Evolutionary conservation across 1,284 basidiomycete species (phyloP).

Genomic region (Ustilago nuda): DNA sequence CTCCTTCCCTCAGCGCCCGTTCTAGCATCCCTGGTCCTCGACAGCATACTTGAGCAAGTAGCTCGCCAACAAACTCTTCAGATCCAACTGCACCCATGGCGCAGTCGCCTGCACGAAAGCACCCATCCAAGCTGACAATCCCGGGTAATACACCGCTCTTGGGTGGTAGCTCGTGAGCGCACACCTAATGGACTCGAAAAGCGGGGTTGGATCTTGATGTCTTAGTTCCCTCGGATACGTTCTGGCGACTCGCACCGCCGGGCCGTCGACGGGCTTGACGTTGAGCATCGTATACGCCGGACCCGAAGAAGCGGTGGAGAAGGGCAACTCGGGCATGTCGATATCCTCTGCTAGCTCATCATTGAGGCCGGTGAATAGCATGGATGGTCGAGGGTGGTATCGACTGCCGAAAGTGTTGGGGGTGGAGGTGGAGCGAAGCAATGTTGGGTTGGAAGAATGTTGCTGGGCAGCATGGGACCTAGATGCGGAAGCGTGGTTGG

Average conservation of each 20-base stretch:
- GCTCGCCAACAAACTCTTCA: constrained; percentile 17
- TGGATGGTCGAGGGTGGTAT: constrained; percentile 6
- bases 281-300: constrained; percentile 19
- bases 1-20: background rate
- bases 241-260: constrained; percentile 7
- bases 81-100: constrained; percentile 24
- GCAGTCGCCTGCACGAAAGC: constrained; percentile 6
- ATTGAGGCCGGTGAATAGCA: background rate
- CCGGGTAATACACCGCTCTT: constrained; percentile 20
- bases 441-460: background rate
- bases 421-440: constrained; percentile 4
- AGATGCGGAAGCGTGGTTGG: constrained; percentile 23
- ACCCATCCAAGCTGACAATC: background rate
- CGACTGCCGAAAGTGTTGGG: background rate
- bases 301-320: constrained; percentile 38
- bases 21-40: background rate
- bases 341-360: background rate
- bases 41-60: constrained; percentile 16
- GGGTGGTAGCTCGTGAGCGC: constrained; percentile 39
- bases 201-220: constrained; percentile 37
- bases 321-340: constrained; percentile 23
- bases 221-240: constrained; percentile 23
- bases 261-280: background rate
- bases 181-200: constrained; percentile 36
- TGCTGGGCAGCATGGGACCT: background rate